Evolutionary conservation across 2,329 filamentous ascomycete species (phyloP), one percentile per base, ranked within the genome.

Genomic region (Cytospora paraplurivora): DNA sequence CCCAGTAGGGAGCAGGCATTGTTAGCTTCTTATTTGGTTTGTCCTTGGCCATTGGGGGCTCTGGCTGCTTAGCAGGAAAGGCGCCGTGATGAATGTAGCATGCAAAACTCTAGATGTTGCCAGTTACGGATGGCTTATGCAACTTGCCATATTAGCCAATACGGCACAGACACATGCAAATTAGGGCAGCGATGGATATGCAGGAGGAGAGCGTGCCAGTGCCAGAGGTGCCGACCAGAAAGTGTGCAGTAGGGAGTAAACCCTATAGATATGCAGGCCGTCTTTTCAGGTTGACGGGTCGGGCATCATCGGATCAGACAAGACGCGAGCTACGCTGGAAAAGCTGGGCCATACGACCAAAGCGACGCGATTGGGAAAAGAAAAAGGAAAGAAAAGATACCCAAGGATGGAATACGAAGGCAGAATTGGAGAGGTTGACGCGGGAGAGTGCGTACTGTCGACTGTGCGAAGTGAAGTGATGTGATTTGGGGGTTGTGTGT

Each of bases 1-100:
- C 84, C 84, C 84, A 86, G 76, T 86, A 87, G 47, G 82, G 80
- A 64, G 81, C 69, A 60, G 80, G 75, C 79, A 82, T 83, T 73
- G 72, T 71, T 70, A 64, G 54, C 49, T 38, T 71, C 64, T 66
- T 67, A 64, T 63, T 68, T 63, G 59, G 56, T 58, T 60, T 51
- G 67, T 66, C 62, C 66, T 65, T 54, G 41, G 63, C 56, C 50
- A 60, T 66, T 56, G 58, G 57, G 51, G 51, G 56, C 53, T 34
- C 57, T 68, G 67, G 71, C 68, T 71, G 67, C 68, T 68, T 66
- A 68, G 15, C 21, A 68, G 67, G 66, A 69, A 67, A 66, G 68
- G 66, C 66, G 68, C 66, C 66, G 65, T 63, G 68, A 68, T 35
- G 49, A 41, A 21, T 53, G 37, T 51, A 52, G 62, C 19, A 56